Evolutionary conservation across 2,329 filamentous ascomycete species (phyloP).

Genomic region (Fusarium sp.): DNA sequence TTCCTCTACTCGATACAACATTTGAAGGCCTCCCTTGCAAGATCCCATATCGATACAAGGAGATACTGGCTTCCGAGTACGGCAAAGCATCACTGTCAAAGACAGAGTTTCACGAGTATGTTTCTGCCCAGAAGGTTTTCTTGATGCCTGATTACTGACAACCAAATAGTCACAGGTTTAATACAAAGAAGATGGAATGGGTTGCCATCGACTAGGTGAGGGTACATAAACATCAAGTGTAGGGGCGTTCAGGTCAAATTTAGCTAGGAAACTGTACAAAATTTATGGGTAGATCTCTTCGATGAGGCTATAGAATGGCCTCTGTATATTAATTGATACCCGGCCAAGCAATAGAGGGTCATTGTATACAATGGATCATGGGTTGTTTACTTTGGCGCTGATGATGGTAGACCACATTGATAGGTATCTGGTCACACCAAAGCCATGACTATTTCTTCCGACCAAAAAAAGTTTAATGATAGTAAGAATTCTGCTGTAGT

Average conservation of each 20-base stretch:
- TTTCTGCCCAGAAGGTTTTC: background rate
- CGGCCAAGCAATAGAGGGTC: background rate
- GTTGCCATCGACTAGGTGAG: conserved; percentile 13
- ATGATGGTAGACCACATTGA: background rate
- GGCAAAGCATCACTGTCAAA: conserved; percentile 58
- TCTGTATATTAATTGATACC: conserved; percentile 4
- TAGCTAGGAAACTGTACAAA: background rate
- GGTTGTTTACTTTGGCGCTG: background rate
- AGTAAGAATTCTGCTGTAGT: background rate
- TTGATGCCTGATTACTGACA: conserved; percentile 20
- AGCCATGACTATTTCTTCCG: background rate
- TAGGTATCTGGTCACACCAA: background rate
- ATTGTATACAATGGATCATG: background rate
- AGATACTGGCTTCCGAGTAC: conserved; percentile 67
- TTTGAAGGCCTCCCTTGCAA: conserved; percentile 72
- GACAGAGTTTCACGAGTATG: conserved; percentile 62
- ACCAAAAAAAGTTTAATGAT: background rate
- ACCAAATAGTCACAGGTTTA: conserved; percentile 51
- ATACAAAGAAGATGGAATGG: conserved; percentile 51
- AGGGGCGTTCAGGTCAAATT: background rate
- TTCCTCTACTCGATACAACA: conserved; percentile 70
- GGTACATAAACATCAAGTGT: no score
- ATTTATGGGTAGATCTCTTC: background rate
- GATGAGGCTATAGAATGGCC: background rate
- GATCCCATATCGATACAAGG: conserved; percentile 69